Conservation (phyloP, 2,329 filamentous ascomycete species). For the Pseudophaeomoniella oleicola region DNA sequence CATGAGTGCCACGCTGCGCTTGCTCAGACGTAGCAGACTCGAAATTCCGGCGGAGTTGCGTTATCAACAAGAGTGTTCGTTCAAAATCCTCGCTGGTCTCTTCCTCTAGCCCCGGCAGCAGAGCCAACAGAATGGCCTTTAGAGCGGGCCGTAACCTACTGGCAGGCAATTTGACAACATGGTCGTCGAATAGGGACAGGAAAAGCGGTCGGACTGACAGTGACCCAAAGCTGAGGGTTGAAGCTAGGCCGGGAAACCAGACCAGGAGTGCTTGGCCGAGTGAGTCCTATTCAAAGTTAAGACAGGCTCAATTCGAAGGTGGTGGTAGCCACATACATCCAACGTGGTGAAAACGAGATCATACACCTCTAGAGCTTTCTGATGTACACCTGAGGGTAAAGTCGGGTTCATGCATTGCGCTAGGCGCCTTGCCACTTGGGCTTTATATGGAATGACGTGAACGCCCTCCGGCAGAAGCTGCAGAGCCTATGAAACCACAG, state of each 20-base stretch:
- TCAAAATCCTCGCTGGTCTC: conserved; percentile 97
- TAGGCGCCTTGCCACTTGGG: conserved; percentile 72
- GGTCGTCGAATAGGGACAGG: conserved; percentile 66
- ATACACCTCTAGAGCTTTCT: conserved; percentile 93
- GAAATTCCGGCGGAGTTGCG: conserved; percentile 49
- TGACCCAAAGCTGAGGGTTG: conserved; percentile 87
- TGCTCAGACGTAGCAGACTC: conserved; percentile 26
- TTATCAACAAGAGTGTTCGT: conserved; percentile 62
- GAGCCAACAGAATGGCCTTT: conserved; percentile 76
- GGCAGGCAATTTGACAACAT: conserved; percentile 60
- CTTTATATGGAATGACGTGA: conserved; percentile 64
- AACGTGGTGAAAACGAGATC: conserved; percentile 76
- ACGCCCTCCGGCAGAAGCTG: conserved; percentile 68
- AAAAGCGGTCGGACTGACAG: conserved; percentile 78
- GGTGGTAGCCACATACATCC: conserved; percentile 12
- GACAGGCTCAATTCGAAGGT: conserved; percentile 7
- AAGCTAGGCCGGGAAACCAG: conserved; percentile 78
- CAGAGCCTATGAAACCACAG: conserved; percentile 46
- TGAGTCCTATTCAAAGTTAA: conserved; percentile 39
- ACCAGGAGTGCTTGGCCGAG: conserved; percentile 70
- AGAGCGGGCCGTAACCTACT: conserved; percentile 67
- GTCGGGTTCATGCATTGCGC: conserved; percentile 91
- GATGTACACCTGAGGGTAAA: conserved; percentile 88
- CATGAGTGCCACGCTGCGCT: conserved; percentile 36
- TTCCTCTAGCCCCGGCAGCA: conserved; percentile 84